Evolutionary conservation across 2,329 filamentous ascomycete genomes (phyloP).

Genomic region (Nemania abortiva): DNA sequence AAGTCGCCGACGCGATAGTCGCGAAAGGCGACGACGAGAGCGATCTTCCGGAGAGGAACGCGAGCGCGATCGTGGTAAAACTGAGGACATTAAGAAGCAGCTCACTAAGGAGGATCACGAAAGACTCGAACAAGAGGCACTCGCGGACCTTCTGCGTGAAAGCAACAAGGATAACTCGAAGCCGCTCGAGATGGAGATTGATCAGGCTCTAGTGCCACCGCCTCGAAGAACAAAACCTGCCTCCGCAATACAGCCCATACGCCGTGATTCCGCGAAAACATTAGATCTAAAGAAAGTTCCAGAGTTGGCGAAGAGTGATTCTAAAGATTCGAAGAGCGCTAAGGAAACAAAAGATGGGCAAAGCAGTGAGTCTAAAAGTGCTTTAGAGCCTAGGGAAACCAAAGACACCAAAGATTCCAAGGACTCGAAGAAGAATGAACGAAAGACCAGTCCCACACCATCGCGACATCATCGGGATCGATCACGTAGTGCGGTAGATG

Average conservation of each 20-base stretch:
- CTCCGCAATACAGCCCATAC: slow-evolving; percentile 70
- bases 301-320: slow-evolving; percentile 51
- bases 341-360: slow-evolving; percentile 40
- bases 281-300: slow-evolving; percentile 56
- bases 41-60: slow-evolving; percentile 53
- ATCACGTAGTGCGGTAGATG: slow-evolving; percentile 44
- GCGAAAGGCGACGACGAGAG: slow-evolving; percentile 51
- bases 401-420: slow-evolving; percentile 44
- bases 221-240: slow-evolving; percentile 64
- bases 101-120: slow-evolving; percentile 70
- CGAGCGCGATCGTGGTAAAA: slow-evolving; percentile 53
- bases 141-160: slow-evolving; percentile 70
- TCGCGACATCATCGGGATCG: slow-evolving; percentile 47
- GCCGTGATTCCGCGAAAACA: slow-evolving; percentile 60
- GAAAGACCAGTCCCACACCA: slow-evolving; percentile 45
- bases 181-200: slow-evolving; percentile 68
- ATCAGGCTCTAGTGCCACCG: slow-evolving; percentile 67
- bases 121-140: slow-evolving; percentile 67
- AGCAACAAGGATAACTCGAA: slow-evolving; percentile 64
- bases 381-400: slow-evolving; percentile 43
- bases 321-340: slow-evolving; percentile 46
- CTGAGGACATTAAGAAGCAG: slow-evolving; percentile 64
- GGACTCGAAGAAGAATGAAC: slow-evolving; percentile 46
- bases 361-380: slow-evolving; percentile 41
- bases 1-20: slow-evolving; percentile 50